Evolutionary conservation across 1,284 basidiomycete genomes (phyloP), one percentile per base, ranked within the genome.

Genomic region (Rhizoctonia solani): DNA sequence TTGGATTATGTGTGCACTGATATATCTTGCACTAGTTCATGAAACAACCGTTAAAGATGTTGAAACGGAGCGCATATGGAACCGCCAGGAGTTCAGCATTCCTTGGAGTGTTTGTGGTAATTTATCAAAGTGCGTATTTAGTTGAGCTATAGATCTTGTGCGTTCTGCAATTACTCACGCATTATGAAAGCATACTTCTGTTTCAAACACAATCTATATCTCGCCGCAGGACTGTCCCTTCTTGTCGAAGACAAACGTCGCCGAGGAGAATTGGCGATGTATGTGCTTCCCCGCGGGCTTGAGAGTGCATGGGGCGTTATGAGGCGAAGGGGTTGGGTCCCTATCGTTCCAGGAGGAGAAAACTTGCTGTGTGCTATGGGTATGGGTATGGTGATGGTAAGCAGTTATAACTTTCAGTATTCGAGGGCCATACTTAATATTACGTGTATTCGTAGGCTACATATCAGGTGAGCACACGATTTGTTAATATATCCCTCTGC

Each of bases 331-430:
- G 88, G 91, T 0, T 87, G 85, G 78, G 87, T 95, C 23, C 89
- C 91, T 2, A 78, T 80, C 59, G 81, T 83, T 1, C 83, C 78
- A 76, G 85, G 78, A 82, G 92, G 74, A 81, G 92, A 74, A 58
- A 69, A 44, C 50, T 68, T 83, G 80, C 75, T 90, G 54, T 85
- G 87, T 41, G 87, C 88, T 19, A 79, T 87, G 50, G 93, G 89
- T 19, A 91, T 95, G 88, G 88, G 87, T 1, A 91, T 97, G 88
- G 89, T 95, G 25, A 96, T 97, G 94, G 90, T 87, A 70, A 69
- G 83, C 77, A 14, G 11, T 47, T 49, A 23, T 8, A 9, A 23
- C 41, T 69, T 13, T 41, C 6, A n/a, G n/a, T 29, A 21, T 53
- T 14, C 14, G 27, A 27, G 29, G 41, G 27, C 39, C 13, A 53